Evolutionary conservation across 257 asterid species (phyloP).

Genomic region (Salvia splendens): DNA sequence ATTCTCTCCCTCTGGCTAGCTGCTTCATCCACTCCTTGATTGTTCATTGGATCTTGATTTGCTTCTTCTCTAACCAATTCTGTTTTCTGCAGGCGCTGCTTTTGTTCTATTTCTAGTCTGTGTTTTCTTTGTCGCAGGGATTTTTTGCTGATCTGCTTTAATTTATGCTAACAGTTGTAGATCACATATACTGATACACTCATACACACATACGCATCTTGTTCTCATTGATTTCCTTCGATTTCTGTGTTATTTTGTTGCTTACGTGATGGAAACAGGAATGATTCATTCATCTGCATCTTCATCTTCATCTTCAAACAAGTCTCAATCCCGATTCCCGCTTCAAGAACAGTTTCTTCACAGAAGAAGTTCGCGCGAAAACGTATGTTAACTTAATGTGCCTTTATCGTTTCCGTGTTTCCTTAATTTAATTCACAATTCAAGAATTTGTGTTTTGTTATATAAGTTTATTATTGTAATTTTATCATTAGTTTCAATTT

Average conservation of each 20-base stretch:
- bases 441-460: not conserved
- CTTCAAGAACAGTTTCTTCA: conserved; percentile 75
- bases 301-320: conserved; percentile 41
- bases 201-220: not conserved
- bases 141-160: not conserved
- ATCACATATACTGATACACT: not conserved
- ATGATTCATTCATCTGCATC: conserved; percentile 40
- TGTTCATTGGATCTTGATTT: conserved; percentile 22
- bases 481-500: not conserved
- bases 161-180: conserved; percentile 3
- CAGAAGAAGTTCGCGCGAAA: conserved; percentile 62
- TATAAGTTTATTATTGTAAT: not conserved
- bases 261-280: conserved; percentile 84
- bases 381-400: conserved; percentile 44
- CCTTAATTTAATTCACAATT: not conserved
- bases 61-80: conserved; percentile 23
- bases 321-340: conserved; percentile 60
- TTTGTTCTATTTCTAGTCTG: too few species aligned
- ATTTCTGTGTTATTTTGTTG: conserved; percentile 27
- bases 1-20: not conserved
- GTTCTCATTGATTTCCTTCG: not conserved
- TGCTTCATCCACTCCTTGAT: not conserved
- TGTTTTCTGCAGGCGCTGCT: conserved; percentile 46
- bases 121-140: conserved; percentile 20
- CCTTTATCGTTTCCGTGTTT: not conserved